Percentiles rank a stretch among this genome's conserved stretches.
Conservation (phyloP, 2,329 filamentous ascomycete species). For the Colletotrichum spaethianum region DNA sequence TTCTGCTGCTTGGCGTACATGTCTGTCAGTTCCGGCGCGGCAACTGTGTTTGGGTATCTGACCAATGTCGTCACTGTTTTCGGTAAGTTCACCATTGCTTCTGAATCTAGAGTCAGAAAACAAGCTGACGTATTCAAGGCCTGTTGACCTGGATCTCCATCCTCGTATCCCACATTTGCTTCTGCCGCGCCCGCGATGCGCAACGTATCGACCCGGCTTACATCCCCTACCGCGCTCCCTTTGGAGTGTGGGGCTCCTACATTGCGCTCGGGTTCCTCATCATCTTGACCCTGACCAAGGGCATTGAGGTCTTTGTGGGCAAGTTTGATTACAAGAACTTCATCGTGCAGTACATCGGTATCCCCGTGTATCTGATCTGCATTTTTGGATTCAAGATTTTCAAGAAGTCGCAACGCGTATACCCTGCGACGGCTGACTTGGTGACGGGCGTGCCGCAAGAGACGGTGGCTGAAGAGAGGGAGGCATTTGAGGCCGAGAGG, state of each 20-base stretch:
- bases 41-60: conserved; percentile 56
- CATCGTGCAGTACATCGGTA: conserved; percentile 32
- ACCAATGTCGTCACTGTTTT: conserved; percentile 45
- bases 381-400: conserved; percentile 20
- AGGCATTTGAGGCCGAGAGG: background rate
- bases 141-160: conserved; percentile 54
- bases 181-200: conserved; percentile 53
- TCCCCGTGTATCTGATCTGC: conserved; percentile 21
- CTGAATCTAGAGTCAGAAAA: too few species aligned
- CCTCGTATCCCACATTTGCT: conserved; percentile 55
- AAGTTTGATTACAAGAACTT: conserved; percentile 31
- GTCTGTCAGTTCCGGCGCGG: conserved; percentile 53
- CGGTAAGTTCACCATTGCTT: background rate
- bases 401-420: background rate
- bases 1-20: conserved; percentile 58
- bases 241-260: conserved; percentile 40
- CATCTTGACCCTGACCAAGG: conserved; percentile 22
- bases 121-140: background rate
- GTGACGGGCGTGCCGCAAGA: conserved; percentile 15
- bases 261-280: conserved; percentile 18
- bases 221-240: conserved; percentile 56
- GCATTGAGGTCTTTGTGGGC: conserved; percentile 27
- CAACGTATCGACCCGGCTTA: conserved; percentile 52
- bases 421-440: background rate
- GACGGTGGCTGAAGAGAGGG: conserved; percentile 12